These are phyloP conservation scores for Sinapis alba DNA, from an alignment of 441 rosid species.

Conservation along the genomic window DNA sequence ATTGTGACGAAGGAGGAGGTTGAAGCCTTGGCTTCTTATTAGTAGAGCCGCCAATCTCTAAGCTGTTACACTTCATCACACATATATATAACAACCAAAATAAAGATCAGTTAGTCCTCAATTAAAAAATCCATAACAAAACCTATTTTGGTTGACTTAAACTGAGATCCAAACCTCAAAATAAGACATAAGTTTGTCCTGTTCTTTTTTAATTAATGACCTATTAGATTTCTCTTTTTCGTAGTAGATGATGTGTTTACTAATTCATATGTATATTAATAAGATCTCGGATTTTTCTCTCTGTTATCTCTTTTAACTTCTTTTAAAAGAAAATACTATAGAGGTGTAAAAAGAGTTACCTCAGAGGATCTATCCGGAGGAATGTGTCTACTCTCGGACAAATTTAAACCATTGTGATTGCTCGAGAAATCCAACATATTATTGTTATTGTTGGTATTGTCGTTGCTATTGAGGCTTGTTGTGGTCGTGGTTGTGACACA, in stretches of 20 bases:
- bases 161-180: constrained; percentile 29
- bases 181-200: constrained; percentile 16
- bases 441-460: constrained; percentile 51
- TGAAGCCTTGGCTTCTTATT: constrained; percentile 93
- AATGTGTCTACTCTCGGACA: constrained; percentile 60
- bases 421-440: constrained; percentile 81
- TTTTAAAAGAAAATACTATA: background rate
- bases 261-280: background rate
- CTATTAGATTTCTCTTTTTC: constrained; percentile 16
- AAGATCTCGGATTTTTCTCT: background rate
- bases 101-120: constrained; percentile 12
- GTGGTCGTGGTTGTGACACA: constrained; percentile 65
- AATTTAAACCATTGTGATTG: constrained; percentile 38
- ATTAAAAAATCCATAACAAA: background rate
- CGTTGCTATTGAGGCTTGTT: constrained; percentile 43
- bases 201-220: constrained; percentile 17
- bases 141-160: constrained; percentile 8
- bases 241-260: constrained; percentile 10
- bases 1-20: constrained; percentile 65
- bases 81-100: constrained; percentile 27
- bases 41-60: constrained; percentile 74
- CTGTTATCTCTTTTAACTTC: background rate
- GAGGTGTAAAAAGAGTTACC: constrained; percentile 43
- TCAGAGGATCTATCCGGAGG: constrained; percentile 81
- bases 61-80: constrained; percentile 71